These are phyloP conservation scores for Cystofilobasidium capitatum DNA, from an alignment of 768 basidiomycete genomes.

Conservation along the genomic window DNA sequence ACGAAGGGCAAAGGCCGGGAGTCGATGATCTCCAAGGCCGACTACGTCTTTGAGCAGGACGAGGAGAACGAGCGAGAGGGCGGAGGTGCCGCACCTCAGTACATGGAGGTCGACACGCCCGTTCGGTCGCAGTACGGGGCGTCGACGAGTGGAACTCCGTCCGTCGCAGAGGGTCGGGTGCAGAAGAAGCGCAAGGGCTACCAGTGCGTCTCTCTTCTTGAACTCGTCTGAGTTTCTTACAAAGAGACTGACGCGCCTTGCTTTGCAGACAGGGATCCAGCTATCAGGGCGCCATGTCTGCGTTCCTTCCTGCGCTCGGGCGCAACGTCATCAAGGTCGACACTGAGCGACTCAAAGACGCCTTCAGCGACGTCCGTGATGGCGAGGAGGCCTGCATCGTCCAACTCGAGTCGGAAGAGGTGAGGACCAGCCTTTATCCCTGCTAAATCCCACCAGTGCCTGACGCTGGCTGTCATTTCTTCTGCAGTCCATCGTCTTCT, in stretches of 20 bases:
- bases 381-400: constrained; percentile 22
- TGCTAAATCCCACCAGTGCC: too few species aligned
- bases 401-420: constrained; percentile 19
- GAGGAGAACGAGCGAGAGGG: not conserved
- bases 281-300: constrained; percentile 17
- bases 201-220: not conserved
- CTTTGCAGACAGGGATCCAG: not conserved
- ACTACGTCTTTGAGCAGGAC: not conserved
- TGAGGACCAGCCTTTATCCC: too few species aligned
- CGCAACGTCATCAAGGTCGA: constrained; percentile 14
- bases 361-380: constrained; percentile 19
- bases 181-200: constrained; percentile 7
- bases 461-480: not conserved
- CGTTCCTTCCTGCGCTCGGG: constrained; percentile 19
- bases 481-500: constrained; percentile 24
- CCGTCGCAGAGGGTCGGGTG: not conserved
- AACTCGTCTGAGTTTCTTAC: not conserved
- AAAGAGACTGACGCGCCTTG: not conserved
- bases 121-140: not conserved
- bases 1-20: not conserved
- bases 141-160: not conserved
- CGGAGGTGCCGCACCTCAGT: not conserved
- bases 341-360: constrained; percentile 2
- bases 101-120: constrained; percentile 2
- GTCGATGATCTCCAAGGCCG: not conserved